Evolutionary conservation across 2,329 filamentous ascomycete species (phyloP).

Genomic region (Trichoderma breve): DNA sequence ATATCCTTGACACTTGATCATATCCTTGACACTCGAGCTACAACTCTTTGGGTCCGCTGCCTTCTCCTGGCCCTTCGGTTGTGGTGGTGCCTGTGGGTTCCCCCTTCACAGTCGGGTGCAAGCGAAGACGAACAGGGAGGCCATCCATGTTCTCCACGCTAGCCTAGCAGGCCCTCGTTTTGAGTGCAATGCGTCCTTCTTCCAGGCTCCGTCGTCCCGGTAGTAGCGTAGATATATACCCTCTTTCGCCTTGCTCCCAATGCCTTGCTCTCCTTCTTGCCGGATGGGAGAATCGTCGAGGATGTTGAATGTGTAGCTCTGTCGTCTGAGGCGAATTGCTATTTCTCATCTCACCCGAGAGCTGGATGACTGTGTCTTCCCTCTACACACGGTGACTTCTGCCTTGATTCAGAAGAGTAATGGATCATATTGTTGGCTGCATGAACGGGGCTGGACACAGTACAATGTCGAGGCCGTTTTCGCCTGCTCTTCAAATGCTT

Average conservation of each 20-base stretch:
- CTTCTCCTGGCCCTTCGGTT: constrained; percentile 6
- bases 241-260: constrained; percentile 9
- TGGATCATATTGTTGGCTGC: constrained; percentile 63
- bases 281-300: neutral
- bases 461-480: constrained; percentile 52
- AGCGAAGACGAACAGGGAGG: constrained; percentile 15
- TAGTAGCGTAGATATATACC: constrained; percentile 17
- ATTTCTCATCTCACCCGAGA: neutral
- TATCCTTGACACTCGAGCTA: constrained; percentile 21
- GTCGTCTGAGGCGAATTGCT: constrained; percentile 1
- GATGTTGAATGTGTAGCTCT: neutral
- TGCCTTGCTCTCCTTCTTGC: neutral
- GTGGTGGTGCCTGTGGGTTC: constrained; percentile 6
- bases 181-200: constrained; percentile 7
- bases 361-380: constrained; percentile 16
- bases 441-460: constrained; percentile 49
- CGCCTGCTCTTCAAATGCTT: constrained; percentile 45
- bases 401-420: constrained; percentile 31
- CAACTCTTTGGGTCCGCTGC: constrained; percentile 15
- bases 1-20: constrained; percentile 22
- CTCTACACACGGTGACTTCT: neutral
- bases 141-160: constrained; percentile 8
- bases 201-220: constrained; percentile 13
- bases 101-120: constrained; percentile 16
- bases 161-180: constrained; percentile 12